A percentile compares a stretch with the other conserved stretches of the same genome.
These are phyloP conservation scores for Aspergillus texensis DNA, from an alignment of 2,329 filamentous ascomycete genomes.

Conservation along the genomic window DNA sequence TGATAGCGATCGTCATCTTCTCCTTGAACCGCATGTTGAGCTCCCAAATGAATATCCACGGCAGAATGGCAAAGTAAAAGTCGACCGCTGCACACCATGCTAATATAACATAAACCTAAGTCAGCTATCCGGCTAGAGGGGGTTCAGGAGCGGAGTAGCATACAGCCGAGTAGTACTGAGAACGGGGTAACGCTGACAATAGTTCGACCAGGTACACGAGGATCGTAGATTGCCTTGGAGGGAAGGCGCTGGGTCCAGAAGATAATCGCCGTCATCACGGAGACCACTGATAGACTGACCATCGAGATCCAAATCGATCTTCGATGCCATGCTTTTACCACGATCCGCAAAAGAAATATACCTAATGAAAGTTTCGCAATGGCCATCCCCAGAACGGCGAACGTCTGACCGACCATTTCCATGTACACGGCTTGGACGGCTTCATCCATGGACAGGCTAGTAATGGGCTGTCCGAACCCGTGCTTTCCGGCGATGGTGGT, in stretches of 20 bases:
- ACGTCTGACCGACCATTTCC: conserved; percentile 34
- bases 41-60: conserved; percentile 42
- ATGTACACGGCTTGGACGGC: conserved; percentile 27
- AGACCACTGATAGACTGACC: conserved; percentile 27
- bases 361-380: conserved; percentile 45
- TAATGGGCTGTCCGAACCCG: conserved; percentile 40
- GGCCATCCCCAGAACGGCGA: conserved; percentile 44
- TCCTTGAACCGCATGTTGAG: conserved; percentile 42
- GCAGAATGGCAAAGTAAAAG: conserved; percentile 41
- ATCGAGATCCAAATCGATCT: conserved; percentile 36
- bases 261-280: conserved; percentile 18
- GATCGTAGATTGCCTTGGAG: conserved; percentile 19
- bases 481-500: conserved; percentile 32
- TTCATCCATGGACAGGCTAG: conserved; percentile 23
- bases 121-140: background rate
- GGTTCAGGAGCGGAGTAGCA: background rate
- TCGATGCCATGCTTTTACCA: conserved; percentile 39
- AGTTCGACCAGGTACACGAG: conserved; percentile 18
- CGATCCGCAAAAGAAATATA: conserved; percentile 44
- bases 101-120: background rate
- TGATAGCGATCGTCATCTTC: conserved; percentile 40
- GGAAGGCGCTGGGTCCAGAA: conserved; percentile 21
- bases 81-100: conserved; percentile 32
- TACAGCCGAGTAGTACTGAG: conserved; percentile 22
- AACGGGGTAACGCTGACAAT: conserved; percentile 16